Percentiles rank a stretch among this genome's conserved stretches.
These are phyloP conservation scores for Gonapodya prolifera DNA, from an alignment of 192 early-diverging fungal genomes.

Conservation along the genomic window DNA sequence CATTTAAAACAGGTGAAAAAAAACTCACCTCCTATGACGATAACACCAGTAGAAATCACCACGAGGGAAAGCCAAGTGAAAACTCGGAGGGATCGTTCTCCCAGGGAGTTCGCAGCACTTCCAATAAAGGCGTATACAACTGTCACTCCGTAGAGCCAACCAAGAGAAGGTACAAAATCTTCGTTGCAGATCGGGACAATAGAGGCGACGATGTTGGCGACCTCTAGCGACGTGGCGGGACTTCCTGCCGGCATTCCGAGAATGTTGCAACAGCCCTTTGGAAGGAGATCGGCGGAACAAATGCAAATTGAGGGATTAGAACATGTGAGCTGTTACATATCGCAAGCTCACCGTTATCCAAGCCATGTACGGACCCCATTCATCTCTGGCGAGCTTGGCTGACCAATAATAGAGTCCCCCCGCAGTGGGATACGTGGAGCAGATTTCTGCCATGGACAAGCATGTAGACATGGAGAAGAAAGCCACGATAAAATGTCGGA, in stretches of 20 bases:
- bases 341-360: background rate
- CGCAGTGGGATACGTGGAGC: background rate
- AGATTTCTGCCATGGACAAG: background rate
- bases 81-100: background rate
- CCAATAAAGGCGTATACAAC: background rate
- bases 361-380: background rate
- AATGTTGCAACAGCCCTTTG: background rate
- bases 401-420: slow-evolving; percentile 2
- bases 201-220: background rate
- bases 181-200: background rate
- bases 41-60: background rate
- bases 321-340: background rate
- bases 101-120: background rate
- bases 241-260: background rate
- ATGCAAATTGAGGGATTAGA: background rate
- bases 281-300: too few species aligned
- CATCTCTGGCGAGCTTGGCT: background rate
- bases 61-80: background rate
- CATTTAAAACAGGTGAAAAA: background rate
- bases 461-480: background rate
- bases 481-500: background rate
- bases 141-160: background rate
- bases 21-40: background rate
- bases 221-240: background rate
- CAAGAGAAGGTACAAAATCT: background rate